phyloP scores from a whole-genome alignment of 495 filamentous ascomycete species.

The Letharia columbiana region DNA sequence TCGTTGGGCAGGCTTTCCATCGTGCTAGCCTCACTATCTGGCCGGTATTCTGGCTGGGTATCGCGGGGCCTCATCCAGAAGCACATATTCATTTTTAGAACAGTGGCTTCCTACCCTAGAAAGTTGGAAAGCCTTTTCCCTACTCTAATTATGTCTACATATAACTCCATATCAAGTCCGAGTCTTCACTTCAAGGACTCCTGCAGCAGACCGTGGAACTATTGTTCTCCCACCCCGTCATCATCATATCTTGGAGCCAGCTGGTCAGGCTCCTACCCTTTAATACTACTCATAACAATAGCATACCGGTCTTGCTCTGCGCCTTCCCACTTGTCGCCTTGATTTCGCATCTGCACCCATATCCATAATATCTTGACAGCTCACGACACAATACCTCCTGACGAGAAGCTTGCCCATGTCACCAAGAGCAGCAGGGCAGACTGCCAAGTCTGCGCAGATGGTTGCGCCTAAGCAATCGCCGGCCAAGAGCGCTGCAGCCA shows the following conservation, averaged over 20 bases:
- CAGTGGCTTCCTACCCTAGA: slow-evolving; percentile 20
- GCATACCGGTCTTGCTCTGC: slow-evolving; percentile 27
- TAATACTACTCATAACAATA: slow-evolving; percentile 23
- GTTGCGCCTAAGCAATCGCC: slow-evolving; percentile 37
- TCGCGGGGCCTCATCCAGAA: slow-evolving; percentile 8
- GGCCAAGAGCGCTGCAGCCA: slow-evolving; percentile 48
- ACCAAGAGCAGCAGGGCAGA: slow-evolving; percentile 21
- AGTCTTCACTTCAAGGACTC: slow-evolving; percentile 23
- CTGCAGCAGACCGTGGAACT: slow-evolving; percentile 26
- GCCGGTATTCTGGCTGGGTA: slow-evolving; percentile 8
- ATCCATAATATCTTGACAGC: not conserved
- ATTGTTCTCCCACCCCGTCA: slow-evolving; percentile 22
- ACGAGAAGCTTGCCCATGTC: slow-evolving; percentile 26
- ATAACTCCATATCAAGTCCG: slow-evolving; percentile 23
- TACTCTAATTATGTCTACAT: slow-evolving; percentile 18
- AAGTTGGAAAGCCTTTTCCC: slow-evolving; percentile 4
- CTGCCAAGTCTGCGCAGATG: slow-evolving; percentile 34
- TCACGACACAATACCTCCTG: not conserved
- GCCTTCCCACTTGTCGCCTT: not conserved
- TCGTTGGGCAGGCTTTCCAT: not conserved
- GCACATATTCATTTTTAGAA: slow-evolving; percentile 26
- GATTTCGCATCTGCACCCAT: not conserved
- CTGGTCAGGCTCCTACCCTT: slow-evolving; percentile 27
- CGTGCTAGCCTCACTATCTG: slow-evolving; percentile 1
- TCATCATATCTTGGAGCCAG: slow-evolving; percentile 26